Evolutionary conservation across 2,329 filamentous ascomycete species (phyloP), one percentile per base, ranked within the genome.

Genomic region (Elsinoe arachidis): DNA sequence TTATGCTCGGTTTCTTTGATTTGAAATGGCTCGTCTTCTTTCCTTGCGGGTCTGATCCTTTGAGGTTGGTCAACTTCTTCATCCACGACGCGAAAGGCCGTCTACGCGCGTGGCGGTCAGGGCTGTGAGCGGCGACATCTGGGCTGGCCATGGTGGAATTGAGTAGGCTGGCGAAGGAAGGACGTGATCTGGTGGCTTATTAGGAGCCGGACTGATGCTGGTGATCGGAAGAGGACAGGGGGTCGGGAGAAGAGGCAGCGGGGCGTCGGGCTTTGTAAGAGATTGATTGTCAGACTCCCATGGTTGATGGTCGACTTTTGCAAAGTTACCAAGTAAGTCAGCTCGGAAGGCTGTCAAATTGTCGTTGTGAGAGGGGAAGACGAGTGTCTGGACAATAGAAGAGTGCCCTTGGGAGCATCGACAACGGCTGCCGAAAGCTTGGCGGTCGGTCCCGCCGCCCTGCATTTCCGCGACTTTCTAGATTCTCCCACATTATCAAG

Each of bases 11-110:
- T 37, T 58, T 58, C 49, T 72, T 86, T 87, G 55, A 60, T 53
- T 63, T 62, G 57, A 57, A 37, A 26, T 52, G 55, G 35, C 60
- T 58, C 47, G 62, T 60, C 64, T 76, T 74, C 67, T 76, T 76
- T 61, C 69, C 69, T 56, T 71, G 67, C 14, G 77, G 72, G 60
- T 83, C 79, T 61, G 80, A 82, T 33, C 85, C 87, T 72, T 95
- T 96, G 73, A 96, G 86, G 70, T 86, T 92, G 61, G 90, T 85
- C 58, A 97, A 82, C 78, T 91, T 95, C 54, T 56, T 56, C 78
- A 99, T 90, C 87, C 92, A 95, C 64, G 85, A 88, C 47, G 91
- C 83, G 69, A 97, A 97, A 21, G 91, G 92, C 62, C 88, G 84
- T 37, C 39, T 41, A 10, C 41, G 21, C 7, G 38, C 21, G n/a